Evolutionary conservation across 2,329 filamentous ascomycete species (phyloP).

Genomic region (Dryadomyces quercus-mongolicae): DNA sequence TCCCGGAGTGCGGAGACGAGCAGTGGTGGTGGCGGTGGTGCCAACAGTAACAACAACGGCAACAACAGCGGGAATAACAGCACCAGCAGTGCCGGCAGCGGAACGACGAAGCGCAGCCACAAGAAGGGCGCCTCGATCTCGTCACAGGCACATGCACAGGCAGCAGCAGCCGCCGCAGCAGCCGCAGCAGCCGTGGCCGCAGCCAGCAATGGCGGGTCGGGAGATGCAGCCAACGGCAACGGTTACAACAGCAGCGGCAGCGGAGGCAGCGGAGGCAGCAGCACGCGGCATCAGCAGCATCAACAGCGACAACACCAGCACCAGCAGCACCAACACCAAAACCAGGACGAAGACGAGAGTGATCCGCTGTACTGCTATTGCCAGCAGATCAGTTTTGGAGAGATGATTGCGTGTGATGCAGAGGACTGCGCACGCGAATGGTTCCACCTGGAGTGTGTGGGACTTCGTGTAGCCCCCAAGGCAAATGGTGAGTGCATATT

Average conservation of each 20-base stretch:
- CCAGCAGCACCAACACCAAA: slow-evolving; percentile 17
- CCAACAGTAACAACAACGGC: neutral
- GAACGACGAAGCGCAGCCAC: slow-evolving; percentile 39
- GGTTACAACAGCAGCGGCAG: neutral
- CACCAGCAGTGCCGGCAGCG: slow-evolving; percentile 11
- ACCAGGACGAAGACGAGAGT: slow-evolving; percentile 49
- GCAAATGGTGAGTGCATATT: slow-evolving; percentile 61
- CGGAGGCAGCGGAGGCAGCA: neutral
- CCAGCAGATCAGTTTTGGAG: slow-evolving; percentile 67
- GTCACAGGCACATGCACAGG: slow-evolving; percentile 7
- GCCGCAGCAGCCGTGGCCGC: slow-evolving; percentile 14
- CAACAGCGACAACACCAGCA: neutral
- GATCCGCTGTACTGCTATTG: slow-evolving; percentile 73
- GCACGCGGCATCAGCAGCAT: neutral
- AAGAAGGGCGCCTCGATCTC: slow-evolving; percentile 39
- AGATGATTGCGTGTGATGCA: slow-evolving; percentile 74
- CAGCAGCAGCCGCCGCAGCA: slow-evolving; percentile 10
- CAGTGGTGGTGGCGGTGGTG: neutral
- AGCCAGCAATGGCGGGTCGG: slow-evolving; percentile 17
- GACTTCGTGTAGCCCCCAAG: slow-evolving; percentile 65
- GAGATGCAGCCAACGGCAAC: slow-evolving; percentile 3
- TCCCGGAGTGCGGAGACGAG: slow-evolving; percentile 6
- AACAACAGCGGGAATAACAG: neutral
- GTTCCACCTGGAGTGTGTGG: slow-evolving; percentile 77
- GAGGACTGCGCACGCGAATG: slow-evolving; percentile 63